Percentiles rank a stretch among this genome's conserved stretches.
phyloP scores from a whole-genome alignment of 371 early-diverging fungal genomes.

The Rhizopus delemar region DNA sequence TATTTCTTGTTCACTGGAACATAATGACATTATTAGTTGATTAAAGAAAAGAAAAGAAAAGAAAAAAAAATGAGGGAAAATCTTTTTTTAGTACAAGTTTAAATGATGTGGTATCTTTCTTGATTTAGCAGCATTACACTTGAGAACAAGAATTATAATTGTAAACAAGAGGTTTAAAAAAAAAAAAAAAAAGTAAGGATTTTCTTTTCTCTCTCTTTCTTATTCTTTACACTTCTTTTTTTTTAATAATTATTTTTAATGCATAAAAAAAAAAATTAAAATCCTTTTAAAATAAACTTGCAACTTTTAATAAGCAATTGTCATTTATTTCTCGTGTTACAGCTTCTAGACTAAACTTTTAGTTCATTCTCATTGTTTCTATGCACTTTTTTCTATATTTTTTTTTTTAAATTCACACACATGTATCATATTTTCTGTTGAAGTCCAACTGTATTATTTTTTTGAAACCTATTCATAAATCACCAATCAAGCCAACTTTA shows the following conservation, averaged over 20 bases:
- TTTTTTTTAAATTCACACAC: no score
- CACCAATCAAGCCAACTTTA: no score
- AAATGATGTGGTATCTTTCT: neutral
- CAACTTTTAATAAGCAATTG: no score
- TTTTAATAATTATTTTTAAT: neutral
- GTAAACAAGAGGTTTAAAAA: neutral
- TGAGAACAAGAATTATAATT: neutral
- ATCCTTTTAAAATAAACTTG: no score
- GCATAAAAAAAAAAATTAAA: no score
- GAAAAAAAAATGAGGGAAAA: neutral
- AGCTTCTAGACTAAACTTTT: no score
- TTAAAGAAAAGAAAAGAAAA: neutral
- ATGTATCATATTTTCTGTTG: no score
- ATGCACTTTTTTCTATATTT: no score
- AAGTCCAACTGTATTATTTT: no score
- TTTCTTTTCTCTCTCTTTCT: neutral
- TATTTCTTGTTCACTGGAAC: slow-evolving; percentile 30
- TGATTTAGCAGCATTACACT: neutral
- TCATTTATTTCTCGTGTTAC: no score
- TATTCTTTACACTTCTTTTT: neutral
- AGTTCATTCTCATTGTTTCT: no score
- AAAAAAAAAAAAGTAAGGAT: slow-evolving; percentile 2
- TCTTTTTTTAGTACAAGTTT: neutral
- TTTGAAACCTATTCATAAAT: no score
- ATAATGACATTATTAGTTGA: slow-evolving; percentile 15